Evolutionary conservation across 1,284 basidiomycete species (phyloP), one percentile per base, ranked within the genome.

Genomic region (Microbotryomycetes sp.): DNA sequence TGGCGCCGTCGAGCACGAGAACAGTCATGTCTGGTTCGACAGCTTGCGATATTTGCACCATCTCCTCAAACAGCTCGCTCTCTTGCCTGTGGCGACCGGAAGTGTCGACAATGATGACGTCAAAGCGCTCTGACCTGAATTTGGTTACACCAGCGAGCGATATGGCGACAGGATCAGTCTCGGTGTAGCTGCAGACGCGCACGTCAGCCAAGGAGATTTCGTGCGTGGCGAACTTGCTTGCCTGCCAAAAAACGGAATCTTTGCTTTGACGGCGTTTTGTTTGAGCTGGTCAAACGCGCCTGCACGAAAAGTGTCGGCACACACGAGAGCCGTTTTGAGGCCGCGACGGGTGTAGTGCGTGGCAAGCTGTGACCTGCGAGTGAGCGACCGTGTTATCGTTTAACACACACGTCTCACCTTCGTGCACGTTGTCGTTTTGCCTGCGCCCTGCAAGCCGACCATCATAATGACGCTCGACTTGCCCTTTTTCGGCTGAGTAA

Each of bases 61-160:
- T 99, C 79, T 99, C 96, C 76, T 91, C 80, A 73, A 99, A 99
- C 59, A 99, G 78, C 76, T 98, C 96, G 24, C 86, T 86, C 77
- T 99, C 96, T 77, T 98, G 96, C 75, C 92, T 92, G 76, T 99
- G 96, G 66, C 96, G 82, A 59, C 96, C 96, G 28, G 89, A 93
- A 0, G 96, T 99, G 76, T 99, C 96, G 61, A 99, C 96, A 67
- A 99, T 97, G 73, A 99, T 97, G 51, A 99, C 89, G 67, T 99
- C 96, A 73, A 99, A 98, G 30, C 91, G 82, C 75, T 97, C 93
- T 78, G 94, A 91, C 78, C 94, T 91, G 81, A 98, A 99, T 75
- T 97, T 97, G 18, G 86, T 79, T 5, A 97, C 96, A 78, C 96
- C 96, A 71, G 93, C 85, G 2, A 88, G 85, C 6, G 96, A 93